These are phyloP conservation scores for Cytospora paraplurivora DNA, from an alignment of 2,329 filamentous ascomycete genomes.

Conservation along the genomic window DNA sequence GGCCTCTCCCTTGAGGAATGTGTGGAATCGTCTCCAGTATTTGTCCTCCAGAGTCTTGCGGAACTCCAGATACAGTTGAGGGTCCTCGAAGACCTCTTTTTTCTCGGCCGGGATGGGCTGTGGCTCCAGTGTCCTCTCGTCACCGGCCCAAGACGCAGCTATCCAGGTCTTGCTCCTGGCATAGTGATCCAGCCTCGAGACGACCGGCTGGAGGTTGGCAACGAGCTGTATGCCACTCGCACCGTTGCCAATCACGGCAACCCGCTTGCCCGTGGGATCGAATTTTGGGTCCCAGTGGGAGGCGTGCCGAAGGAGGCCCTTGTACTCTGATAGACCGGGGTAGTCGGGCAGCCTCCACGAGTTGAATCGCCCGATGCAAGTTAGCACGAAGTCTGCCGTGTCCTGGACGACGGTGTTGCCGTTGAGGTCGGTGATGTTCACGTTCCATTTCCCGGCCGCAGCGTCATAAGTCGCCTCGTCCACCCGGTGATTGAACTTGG, in stretches of 20 bases:
- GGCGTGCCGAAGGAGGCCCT: slow-evolving; percentile 60
- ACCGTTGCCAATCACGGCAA: slow-evolving; percentile 66
- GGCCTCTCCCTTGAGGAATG: slow-evolving; percentile 53
- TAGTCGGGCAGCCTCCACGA: slow-evolving; percentile 65
- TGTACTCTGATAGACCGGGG: slow-evolving; percentile 56
- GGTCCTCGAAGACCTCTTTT: slow-evolving; percentile 58
- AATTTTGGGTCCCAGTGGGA: slow-evolving; percentile 60
- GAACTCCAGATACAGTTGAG: slow-evolving; percentile 61
- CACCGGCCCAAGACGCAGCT: slow-evolving; percentile 60
- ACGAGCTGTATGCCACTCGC: slow-evolving; percentile 62
- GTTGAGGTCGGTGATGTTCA: slow-evolving; percentile 47
- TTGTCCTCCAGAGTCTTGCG: slow-evolving; percentile 59
- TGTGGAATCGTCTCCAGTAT: slow-evolving; percentile 62
- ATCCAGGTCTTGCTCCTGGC: slow-evolving; percentile 69
- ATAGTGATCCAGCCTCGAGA: slow-evolving; percentile 62
- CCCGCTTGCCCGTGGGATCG: slow-evolving; percentile 50
- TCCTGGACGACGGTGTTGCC: slow-evolving; percentile 45
- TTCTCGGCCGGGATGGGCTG: slow-evolving; percentile 58
- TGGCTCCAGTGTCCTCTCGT: slow-evolving; percentile 56
- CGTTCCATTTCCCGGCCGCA: slow-evolving; percentile 54
- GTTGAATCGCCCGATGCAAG: slow-evolving; percentile 67
- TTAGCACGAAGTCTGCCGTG: slow-evolving; percentile 62
- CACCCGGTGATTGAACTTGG: slow-evolving; percentile 59
- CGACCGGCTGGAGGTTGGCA: slow-evolving; percentile 52
- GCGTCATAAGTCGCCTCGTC: slow-evolving; percentile 58